phyloP scores from a whole-genome alignment of 495 filamentous ascomycete species.

The Cercophora newfieldiana region DNA sequence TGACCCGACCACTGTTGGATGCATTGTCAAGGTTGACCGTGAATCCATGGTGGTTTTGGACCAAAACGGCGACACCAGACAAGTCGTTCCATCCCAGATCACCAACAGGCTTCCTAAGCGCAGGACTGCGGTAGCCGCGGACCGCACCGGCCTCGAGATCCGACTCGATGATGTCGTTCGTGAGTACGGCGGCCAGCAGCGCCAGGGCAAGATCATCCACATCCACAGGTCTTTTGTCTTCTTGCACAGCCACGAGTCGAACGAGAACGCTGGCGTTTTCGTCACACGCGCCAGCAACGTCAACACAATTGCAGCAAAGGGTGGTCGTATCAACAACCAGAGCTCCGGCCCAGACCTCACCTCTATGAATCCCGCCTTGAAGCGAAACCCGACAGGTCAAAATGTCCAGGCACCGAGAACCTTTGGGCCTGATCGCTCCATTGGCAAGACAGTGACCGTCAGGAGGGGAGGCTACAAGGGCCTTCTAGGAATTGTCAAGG shows the following conservation, averaged over 20 bases:
- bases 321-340: constrained; percentile 67
- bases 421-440: constrained; percentile 78
- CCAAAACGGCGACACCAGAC: constrained; percentile 79
- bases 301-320: constrained; percentile 85
- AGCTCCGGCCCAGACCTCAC: constrained; percentile 70
- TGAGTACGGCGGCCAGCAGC: constrained; percentile 80
- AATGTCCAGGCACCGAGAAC: constrained; percentile 76
- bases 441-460: constrained; percentile 88
- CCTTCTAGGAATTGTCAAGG: constrained; percentile 90
- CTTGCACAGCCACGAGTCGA: constrained; percentile 76
- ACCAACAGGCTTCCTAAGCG: constrained; percentile 80
- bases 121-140: constrained; percentile 82
- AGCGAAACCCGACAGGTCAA: constrained; percentile 54
- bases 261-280: constrained; percentile 86
- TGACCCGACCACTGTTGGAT: constrained; percentile 87
- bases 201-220: constrained; percentile 84
- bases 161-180: constrained; percentile 87
- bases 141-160: constrained; percentile 92
- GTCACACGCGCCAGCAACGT: constrained; percentile 85
- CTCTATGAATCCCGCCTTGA: constrained; percentile 90
- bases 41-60: constrained; percentile 88
- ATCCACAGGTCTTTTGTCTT: constrained; percentile 90
- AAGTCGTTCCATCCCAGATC: constrained; percentile 86
- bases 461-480: constrained; percentile 86
- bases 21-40: constrained; percentile 91